Evolutionary conservation across 306 rosid genomes (phyloP).

Genomic region (apple (Malus domestica)): DNA sequence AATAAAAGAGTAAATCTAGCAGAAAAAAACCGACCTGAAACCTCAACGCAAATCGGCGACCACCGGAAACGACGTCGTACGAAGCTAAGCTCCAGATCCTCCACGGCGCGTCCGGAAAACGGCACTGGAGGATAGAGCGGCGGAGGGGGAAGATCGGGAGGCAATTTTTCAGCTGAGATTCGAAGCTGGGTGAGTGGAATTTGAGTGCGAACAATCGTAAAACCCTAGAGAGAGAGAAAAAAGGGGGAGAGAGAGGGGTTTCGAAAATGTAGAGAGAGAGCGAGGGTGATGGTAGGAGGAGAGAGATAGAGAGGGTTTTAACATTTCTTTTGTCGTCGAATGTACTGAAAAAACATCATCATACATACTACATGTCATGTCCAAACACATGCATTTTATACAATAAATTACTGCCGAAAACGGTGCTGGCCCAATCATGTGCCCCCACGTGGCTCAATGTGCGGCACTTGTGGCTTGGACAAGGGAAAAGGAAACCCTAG

Average conservation of each 20-base stretch:
- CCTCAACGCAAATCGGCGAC: slow-evolving; percentile 12
- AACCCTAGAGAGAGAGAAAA: slow-evolving; percentile 71
- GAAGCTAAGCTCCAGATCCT: slow-evolving; percentile 30
- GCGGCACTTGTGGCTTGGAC: slow-evolving; percentile 51
- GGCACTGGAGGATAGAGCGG: slow-evolving; percentile 18
- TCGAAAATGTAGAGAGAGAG: slow-evolving; percentile 38
- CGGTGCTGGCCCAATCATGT: slow-evolving; percentile 1
- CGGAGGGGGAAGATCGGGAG: slow-evolving; percentile 4
- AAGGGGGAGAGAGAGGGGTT: slow-evolving; percentile 21
- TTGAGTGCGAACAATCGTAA: slow-evolving; percentile 47
- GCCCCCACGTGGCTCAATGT: slow-evolving; percentile 30
- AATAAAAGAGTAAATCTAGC: background rate
- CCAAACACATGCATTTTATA: slow-evolving; percentile 18
- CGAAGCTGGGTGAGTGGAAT: slow-evolving; percentile 25
- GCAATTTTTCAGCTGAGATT: slow-evolving; percentile 34
- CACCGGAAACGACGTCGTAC: slow-evolving; percentile 3
- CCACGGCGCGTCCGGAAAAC: slow-evolving; percentile 36
- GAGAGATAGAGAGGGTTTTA: slow-evolving; percentile 40
- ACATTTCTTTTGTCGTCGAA: slow-evolving; percentile 35
- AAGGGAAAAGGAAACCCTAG: slow-evolving; percentile 67
- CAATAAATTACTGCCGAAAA: background rate
- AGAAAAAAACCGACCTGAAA: background rate
- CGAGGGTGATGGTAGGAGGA: slow-evolving; percentile 10
- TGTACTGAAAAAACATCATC: slow-evolving; percentile 21
- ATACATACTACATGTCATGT: slow-evolving; percentile 26